phyloP scores from a whole-genome alignment of 2,329 filamentous ascomycete species.

The Cladosporium oxysporum region DNA sequence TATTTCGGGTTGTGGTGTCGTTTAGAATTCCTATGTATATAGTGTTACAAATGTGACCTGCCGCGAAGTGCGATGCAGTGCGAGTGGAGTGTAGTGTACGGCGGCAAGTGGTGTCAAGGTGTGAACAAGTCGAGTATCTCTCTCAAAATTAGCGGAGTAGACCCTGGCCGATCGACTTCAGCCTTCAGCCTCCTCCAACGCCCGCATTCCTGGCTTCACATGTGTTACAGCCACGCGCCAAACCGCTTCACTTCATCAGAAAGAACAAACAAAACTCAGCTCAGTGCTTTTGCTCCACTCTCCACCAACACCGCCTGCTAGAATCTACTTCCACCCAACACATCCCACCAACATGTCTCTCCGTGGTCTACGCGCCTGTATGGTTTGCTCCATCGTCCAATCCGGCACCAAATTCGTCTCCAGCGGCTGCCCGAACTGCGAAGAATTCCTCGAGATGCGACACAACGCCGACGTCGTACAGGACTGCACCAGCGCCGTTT shows the following conservation, averaged over 20 bases:
- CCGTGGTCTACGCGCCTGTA: conserved; percentile 90
- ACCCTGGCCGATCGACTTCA: neutral
- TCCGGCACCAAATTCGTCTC: conserved; percentile 77
- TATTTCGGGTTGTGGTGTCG: neutral
- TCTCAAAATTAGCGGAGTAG: neutral
- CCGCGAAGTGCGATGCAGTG: neutral
- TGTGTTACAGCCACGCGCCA: neutral
- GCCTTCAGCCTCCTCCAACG: neutral
- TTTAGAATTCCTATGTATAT: neutral
- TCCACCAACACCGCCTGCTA: neutral
- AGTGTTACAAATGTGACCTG: neutral
- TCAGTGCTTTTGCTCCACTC: neutral
- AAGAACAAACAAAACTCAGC: neutral
- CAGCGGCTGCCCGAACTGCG: conserved; percentile 94
- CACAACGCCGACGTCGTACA: conserved; percentile 74
- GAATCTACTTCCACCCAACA: neutral
- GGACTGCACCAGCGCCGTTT: conserved; percentile 94
- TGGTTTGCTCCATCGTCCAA: conserved; percentile 97
- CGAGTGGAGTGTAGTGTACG: neutral
- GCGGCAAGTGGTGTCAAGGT: neutral
- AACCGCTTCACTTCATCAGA: neutral
- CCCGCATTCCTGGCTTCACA: conserved; percentile 12
- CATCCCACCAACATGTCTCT: conserved; percentile 52
- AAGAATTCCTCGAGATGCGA: conserved; percentile 81
- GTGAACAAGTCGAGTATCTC: neutral